These are phyloP conservation scores for Phytophthora rubi DNA, from an alignment of 352 stramenopile species.

Conservation along the genomic window DNA sequence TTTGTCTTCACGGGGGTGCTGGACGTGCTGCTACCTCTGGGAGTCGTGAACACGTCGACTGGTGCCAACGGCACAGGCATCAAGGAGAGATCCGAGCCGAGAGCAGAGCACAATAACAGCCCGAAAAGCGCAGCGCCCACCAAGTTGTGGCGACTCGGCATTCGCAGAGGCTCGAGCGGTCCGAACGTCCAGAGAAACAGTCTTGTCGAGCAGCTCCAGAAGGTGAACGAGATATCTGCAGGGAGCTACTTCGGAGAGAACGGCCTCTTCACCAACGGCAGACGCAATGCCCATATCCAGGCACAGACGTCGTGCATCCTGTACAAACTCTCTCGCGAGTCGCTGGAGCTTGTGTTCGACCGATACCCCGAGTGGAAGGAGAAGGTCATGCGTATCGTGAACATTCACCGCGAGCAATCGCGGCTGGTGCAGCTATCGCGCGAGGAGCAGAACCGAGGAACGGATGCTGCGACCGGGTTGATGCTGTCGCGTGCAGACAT, in stretches of 20 bases:
- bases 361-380: constrained; percentile 71
- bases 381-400: constrained; percentile 71
- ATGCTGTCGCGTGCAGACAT: constrained; percentile 27
- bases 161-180: constrained; percentile 10
- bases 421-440: constrained; percentile 30
- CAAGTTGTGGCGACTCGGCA: constrained; percentile 30
- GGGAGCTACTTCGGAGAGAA: constrained; percentile 76
- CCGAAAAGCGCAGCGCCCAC: constrained; percentile 13
- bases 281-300: constrained; percentile 52
- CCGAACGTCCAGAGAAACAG: constrained; percentile 11
- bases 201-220: constrained; percentile 36
- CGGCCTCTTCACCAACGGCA: constrained; percentile 56
- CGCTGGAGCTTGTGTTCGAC: constrained; percentile 71
- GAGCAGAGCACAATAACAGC: background rate
- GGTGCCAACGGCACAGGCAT: constrained; percentile 2
- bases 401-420: constrained; percentile 59
- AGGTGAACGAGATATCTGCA: constrained; percentile 55
- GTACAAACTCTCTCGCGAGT: constrained; percentile 61
- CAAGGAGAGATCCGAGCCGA: background rate
- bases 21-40: constrained; percentile 41
- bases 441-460: constrained; percentile 17
- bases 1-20: constrained; percentile 72
- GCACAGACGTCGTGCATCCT: constrained; percentile 67
- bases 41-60: constrained; percentile 15
- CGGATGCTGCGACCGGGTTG: constrained; percentile 15